phyloP scores from a whole-genome alignment of 2,329 filamentous ascomycete species.

The Rhynchosporium agropyri region DNA sequence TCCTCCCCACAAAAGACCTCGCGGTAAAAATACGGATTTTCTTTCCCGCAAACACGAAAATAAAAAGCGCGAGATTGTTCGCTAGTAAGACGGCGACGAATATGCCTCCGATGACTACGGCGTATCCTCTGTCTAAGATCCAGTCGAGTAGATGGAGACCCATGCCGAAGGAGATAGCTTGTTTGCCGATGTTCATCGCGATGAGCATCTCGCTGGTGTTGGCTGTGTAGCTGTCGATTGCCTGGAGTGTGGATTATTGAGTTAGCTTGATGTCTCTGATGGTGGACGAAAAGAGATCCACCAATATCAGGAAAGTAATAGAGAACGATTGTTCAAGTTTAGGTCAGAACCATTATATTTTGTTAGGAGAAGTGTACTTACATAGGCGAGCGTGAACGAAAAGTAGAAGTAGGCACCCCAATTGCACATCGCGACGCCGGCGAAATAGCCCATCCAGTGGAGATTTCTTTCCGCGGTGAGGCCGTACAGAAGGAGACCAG shows the following conservation, averaged over 20 bases:
- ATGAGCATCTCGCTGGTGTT: slow-evolving; percentile 66
- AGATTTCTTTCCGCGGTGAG: slow-evolving; percentile 54
- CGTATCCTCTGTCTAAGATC: slow-evolving; percentile 53
- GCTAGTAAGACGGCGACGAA: slow-evolving; percentile 52
- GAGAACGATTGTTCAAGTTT: no score
- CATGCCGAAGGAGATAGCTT: slow-evolving; percentile 58
- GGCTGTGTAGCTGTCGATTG: slow-evolving; percentile 59
- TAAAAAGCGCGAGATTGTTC: slow-evolving; percentile 52
- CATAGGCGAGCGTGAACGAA: slow-evolving; percentile 60
- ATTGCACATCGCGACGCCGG: slow-evolving; percentile 52
- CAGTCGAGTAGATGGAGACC: slow-evolving; percentile 54
- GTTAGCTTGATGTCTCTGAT: no score
- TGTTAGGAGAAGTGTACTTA: no score
- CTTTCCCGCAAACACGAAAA: slow-evolving; percentile 56
- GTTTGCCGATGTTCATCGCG: slow-evolving; percentile 60
- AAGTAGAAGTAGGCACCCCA: slow-evolving; percentile 58
- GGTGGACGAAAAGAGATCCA: no score
- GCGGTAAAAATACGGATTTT: slow-evolving; percentile 50
- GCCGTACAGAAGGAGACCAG: slow-evolving; percentile 59
- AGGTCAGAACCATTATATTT: no score
- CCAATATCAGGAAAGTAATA: no score
- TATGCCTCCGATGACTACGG: slow-evolving; percentile 53
- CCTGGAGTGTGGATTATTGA: slow-evolving; percentile 30
- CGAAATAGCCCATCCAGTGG: slow-evolving; percentile 58
- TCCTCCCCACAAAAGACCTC: slow-evolving; percentile 51